phyloP scores from a whole-genome alignment of 371 early-diverging fungal species.

The Catenaria anguillulae region DNA sequence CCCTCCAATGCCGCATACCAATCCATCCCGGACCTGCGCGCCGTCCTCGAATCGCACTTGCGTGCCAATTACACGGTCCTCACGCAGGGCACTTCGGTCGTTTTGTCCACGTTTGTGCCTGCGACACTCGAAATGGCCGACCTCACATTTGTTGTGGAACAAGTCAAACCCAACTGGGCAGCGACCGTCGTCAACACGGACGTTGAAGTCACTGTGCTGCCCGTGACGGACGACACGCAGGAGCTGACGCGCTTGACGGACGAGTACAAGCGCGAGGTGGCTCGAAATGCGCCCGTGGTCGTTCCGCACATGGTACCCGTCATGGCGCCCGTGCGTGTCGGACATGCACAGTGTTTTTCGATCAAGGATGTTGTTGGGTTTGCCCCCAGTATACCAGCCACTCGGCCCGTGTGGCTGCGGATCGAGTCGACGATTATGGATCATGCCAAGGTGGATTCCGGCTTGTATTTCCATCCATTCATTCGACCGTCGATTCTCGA shows the following conservation, averaged over 20 bases:
- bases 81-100: background rate
- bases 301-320: no score
- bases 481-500: background rate
- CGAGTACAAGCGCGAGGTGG: no score
- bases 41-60: constrained; percentile 1
- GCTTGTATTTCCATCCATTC: background rate
- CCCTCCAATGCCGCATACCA: background rate
- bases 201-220: background rate
- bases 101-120: background rate
- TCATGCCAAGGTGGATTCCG: no score
- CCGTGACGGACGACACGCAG: background rate
- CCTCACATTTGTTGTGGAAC: background rate
- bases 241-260: background rate
- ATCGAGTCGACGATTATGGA: no score
- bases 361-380: no score
- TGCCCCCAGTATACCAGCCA: no score
- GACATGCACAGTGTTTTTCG: no score
- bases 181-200: constrained; percentile 5
- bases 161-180: background rate
- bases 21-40: background rate
- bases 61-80: background rate
- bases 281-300: no score
- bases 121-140: background rate
- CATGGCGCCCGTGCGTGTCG: no score
- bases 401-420: no score